Conservation (phyloP, 345 rosid species). For the Firmiana major region DNA sequence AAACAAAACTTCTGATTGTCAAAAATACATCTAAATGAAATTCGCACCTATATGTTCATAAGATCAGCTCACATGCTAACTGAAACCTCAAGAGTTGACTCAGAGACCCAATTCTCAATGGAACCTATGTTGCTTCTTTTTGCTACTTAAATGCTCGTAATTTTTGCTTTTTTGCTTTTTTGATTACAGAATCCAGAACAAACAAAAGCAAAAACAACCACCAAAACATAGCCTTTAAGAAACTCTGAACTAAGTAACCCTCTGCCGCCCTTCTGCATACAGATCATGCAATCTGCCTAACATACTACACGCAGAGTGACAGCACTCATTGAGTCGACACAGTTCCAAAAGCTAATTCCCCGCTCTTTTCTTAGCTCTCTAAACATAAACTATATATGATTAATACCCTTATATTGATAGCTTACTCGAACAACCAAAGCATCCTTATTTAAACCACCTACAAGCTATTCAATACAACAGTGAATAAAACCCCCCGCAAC, state of each 20-base stretch:
- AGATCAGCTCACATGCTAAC: not conserved
- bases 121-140: not conserved
- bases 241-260: not conserved
- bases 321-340: not conserved
- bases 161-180: not conserved
- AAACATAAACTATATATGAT: not conserved
- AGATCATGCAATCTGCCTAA: not conserved
- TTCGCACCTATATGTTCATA: not conserved
- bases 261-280: not conserved
- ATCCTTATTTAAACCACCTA: not conserved
- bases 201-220: not conserved
- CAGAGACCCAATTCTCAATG: not conserved
- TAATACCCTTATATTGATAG: not conserved
- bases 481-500: not conserved
- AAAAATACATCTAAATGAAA: not conserved
- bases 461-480: not conserved
- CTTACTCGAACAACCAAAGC: not conserved
- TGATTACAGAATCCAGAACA: not conserved
- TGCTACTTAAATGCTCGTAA: not conserved
- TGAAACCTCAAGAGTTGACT: not conserved
- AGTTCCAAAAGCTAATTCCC: constrained; percentile 1
- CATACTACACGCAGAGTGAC: not conserved
- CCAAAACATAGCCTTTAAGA: not conserved
- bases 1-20: not conserved
- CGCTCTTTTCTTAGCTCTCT: not conserved